Evolutionary conservation across 1,284 basidiomycete genomes (phyloP).

Genomic region (Tilletiopsis washingtonensis): DNA sequence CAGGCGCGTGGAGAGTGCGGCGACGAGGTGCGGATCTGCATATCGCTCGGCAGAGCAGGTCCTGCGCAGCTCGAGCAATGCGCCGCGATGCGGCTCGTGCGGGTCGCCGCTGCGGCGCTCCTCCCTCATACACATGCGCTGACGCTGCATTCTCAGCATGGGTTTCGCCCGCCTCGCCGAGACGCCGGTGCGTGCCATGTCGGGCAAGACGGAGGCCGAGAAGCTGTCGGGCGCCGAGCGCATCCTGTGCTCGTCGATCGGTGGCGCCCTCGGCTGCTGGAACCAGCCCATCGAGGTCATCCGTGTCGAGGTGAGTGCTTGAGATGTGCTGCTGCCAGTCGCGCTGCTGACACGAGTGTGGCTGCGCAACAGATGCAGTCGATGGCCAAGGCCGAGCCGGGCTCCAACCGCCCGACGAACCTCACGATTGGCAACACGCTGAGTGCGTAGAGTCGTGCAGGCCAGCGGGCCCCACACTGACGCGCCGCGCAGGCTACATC

Average conservation of each 20-base stretch:
- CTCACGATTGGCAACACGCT: slow-evolving; percentile 81
- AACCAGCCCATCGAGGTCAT: slow-evolving; percentile 99
- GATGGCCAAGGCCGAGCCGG: slow-evolving; percentile 71
- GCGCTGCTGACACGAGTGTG: neutral
- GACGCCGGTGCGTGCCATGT: slow-evolving; percentile 64
- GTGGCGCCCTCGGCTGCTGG: slow-evolving; percentile 93
- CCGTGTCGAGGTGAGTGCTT: slow-evolving; percentile 62
- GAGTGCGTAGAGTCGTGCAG: neutral
- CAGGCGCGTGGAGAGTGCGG: too few species aligned
- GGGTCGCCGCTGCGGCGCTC: neutral
- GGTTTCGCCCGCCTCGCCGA: slow-evolving; percentile 94
- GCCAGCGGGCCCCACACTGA: neutral
- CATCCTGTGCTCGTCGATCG: slow-evolving; percentile 80
- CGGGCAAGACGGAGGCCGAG: slow-evolving; percentile 66
- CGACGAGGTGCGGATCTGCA: too few species aligned
- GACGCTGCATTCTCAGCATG: slow-evolving; percentile 63
- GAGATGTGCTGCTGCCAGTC: neutral
- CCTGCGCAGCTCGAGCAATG: too few species aligned
- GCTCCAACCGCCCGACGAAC: slow-evolving; percentile 69
- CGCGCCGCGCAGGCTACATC: slow-evolving; percentile 57
- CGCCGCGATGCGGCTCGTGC: slow-evolving; percentile 1
- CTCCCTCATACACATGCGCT: neutral
- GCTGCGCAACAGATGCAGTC: slow-evolving; percentile 79
- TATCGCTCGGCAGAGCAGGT: too few species aligned
- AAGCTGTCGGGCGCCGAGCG: slow-evolving; percentile 73